Conservation (phyloP, 2,329 filamentous ascomycete species). For the Samsoniella hepiali region DNA sequence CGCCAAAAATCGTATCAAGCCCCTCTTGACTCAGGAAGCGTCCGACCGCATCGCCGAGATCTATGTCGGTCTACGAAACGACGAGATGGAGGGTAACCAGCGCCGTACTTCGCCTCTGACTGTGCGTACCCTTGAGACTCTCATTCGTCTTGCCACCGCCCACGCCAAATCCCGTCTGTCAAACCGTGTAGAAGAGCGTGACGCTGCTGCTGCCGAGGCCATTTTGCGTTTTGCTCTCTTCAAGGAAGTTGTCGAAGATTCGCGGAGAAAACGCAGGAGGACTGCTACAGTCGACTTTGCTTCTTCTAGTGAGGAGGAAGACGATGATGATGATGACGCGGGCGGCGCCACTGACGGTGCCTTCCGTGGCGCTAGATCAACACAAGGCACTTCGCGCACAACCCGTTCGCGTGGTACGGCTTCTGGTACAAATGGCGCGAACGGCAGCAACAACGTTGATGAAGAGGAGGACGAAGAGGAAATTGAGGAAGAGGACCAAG, state of each 20-base stretch:
- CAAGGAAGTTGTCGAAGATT: conserved; percentile 86
- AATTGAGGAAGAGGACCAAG: conserved; percentile 51
- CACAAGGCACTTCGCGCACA: conserved; percentile 27
- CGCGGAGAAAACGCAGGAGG: conserved; percentile 78
- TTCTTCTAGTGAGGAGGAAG: conserved; percentile 57
- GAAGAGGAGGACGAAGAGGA: conserved; percentile 51
- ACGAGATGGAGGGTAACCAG: conserved; percentile 92
- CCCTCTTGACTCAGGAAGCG: conserved; percentile 83
- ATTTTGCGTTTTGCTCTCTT: conserved; percentile 94
- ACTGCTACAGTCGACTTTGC: conserved; percentile 56
- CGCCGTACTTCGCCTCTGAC: conserved; percentile 93
- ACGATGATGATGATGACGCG: conserved; percentile 59
- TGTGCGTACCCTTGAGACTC: conserved; percentile 91
- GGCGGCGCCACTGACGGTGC: conserved; percentile 52
- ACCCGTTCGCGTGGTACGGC: conserved; percentile 29
- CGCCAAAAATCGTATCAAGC: conserved; percentile 87
- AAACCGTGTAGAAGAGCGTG: conserved; percentile 81
- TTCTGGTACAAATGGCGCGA: conserved; percentile 27
- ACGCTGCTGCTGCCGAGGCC: conserved; percentile 81
- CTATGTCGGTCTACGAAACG: conserved; percentile 90
- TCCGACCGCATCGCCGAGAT: conserved; percentile 87
- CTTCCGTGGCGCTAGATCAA: conserved; percentile 43
- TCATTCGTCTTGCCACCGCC: conserved; percentile 96
- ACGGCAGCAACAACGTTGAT: conserved; percentile 31
- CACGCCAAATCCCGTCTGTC: conserved; percentile 92